Evolutionary conservation across 164 flowering plant genomes (phyloP).

Genomic region (Aristolochia contorta): DNA sequence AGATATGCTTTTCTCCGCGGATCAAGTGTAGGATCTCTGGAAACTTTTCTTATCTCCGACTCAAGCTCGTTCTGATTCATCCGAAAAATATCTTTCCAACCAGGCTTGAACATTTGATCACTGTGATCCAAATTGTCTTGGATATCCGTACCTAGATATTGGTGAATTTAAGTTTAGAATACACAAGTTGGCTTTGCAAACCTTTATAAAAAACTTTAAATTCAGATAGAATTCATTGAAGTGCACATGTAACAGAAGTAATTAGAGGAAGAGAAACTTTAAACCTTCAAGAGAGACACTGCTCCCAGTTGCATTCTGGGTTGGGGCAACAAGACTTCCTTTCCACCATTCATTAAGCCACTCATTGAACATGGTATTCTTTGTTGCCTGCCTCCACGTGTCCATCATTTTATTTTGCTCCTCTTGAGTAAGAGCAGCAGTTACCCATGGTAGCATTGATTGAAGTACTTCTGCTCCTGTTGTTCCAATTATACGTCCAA

Average conservation of each 20-base stretch:
- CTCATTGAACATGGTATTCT: constrained; percentile 93
- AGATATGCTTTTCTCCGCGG: constrained; percentile 91
- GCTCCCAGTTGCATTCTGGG: constrained; percentile 27
- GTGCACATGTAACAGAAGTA: neutral
- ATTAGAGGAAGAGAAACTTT: neutral
- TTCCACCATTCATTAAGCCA: constrained; percentile 99
- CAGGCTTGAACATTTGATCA: constrained; percentile 81
- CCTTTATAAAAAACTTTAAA: neutral
- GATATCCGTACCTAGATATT: constrained; percentile 30
- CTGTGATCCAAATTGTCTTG: constrained; percentile 48
- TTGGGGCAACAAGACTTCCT: constrained; percentile 32
- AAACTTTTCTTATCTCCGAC: constrained; percentile 82
- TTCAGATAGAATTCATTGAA: neutral
- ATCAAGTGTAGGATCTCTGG: constrained; percentile 72
- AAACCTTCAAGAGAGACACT: constrained; percentile 47
- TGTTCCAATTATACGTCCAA: constrained; percentile 89
- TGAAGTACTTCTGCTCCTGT: constrained; percentile 97
- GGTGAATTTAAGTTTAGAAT: neutral
- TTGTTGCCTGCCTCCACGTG: constrained; percentile 88
- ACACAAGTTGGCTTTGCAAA: neutral
- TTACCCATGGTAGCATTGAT: constrained; percentile 97
- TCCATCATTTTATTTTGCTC: constrained; percentile 96
- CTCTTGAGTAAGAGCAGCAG: constrained; percentile 79
- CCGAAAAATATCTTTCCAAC: constrained; percentile 91
- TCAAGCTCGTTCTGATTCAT: constrained; percentile 96